phyloP scores from a whole-genome alignment of 2,329 filamentous ascomycete genomes.

The Hypoxylon sp. region DNA sequence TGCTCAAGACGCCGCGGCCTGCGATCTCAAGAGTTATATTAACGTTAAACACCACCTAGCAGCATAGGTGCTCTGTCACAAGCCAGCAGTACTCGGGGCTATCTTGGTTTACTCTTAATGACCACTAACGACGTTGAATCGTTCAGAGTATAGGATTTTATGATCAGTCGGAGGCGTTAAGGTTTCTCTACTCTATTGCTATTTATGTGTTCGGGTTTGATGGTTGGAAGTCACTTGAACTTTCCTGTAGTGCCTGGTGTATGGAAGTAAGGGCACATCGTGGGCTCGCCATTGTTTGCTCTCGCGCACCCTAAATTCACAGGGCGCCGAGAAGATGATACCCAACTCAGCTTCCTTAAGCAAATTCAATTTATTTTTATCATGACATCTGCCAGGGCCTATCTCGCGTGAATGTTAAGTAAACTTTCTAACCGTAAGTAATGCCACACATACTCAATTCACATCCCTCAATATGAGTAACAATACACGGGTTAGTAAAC shows the following conservation, averaged over 20 bases:
- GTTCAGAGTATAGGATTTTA: constrained; percentile 6
- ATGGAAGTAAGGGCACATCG: constrained; percentile 14
- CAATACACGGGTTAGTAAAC: too few species aligned
- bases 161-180: constrained; percentile 21
- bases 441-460: too few species aligned
- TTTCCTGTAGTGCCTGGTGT: constrained; percentile 3
- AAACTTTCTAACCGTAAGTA: neutral
- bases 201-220: constrained; percentile 11
- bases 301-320: constrained; percentile 9
- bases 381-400: neutral
- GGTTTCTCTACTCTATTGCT: constrained; percentile 32
- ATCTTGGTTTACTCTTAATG: neutral
- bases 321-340: constrained; percentile 39
- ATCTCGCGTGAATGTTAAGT: neutral
- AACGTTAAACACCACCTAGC: constrained; percentile 9
- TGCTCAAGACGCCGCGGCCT: constrained; percentile 58
- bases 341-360: constrained; percentile 40
- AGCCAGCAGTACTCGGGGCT: neutral
- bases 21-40: constrained; percentile 49
- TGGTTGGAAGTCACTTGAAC: constrained; percentile 9
- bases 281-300: constrained; percentile 22
- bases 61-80: neutral
- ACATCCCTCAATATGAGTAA: too few species aligned
- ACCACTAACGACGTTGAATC: neutral
- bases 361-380: constrained; percentile 14